Base-by-base conservation (phyloP, 2,329 filamentous ascomycete species). In the Diplodia sapinea region DNA sequence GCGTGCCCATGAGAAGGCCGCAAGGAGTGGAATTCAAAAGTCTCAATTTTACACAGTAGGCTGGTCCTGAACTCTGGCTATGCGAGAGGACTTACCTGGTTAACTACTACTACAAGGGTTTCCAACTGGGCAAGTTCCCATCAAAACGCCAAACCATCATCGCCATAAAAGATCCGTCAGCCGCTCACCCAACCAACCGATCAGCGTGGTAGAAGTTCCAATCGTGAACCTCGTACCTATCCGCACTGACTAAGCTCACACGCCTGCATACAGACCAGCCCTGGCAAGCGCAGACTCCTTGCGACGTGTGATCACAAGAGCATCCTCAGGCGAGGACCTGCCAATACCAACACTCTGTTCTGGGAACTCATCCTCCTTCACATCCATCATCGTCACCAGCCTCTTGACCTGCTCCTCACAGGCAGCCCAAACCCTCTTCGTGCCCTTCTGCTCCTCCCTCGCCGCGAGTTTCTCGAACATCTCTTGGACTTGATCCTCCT, bases 341-440 rank as follows among this genome's bases (percentile, higher is more conserved):
- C 43, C 43, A 13, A 3, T 47, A 4, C 8, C 17, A 47, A 20
- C 43, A 20, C n/a, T 3, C 43, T 17, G 9, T 20, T 3, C 17
- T n/a, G n/a, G 43, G 17, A 33, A 20, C 54, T 38, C 54, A 17
- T 20, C 17, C 33, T 20, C 17, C 31, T 20, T 17, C 31, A 20
- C 0, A 3, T 36, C 62, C 62, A 55, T 47, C 47, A 63, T 17
- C 7, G 17, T 31, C 4, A 17, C 47, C 43, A 63, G 5, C 47
- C 47, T 51, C 47, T 33, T 23, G 15, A 63, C n/a, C 20, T 63
- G 59, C n/a, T 57, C 64, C 52, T 66, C 54, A 15, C 54, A 56
- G 17, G 20, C 49, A 6, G 7, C 26, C 55, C 55, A 59, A 26
- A 13, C 23, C 54, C 26, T 33, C 65, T 17, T 26, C 64, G 17